A percentile compares a stretch with the other conserved stretches of the same genome.
Conservation (phyloP, 257 asterid genomes). For the Solanum boliviense region DNA sequence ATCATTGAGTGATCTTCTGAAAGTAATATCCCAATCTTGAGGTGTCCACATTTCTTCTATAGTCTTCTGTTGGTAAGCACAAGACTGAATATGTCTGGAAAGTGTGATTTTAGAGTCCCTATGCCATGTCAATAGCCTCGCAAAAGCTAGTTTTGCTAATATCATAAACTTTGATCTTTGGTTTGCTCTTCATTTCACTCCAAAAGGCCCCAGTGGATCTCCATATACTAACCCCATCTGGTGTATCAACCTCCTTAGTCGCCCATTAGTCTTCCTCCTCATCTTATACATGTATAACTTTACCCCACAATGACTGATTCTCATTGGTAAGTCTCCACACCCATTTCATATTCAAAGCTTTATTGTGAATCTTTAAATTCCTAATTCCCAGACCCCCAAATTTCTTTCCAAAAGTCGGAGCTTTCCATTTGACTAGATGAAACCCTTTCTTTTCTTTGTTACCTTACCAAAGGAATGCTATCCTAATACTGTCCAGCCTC, state of each 20-base stretch:
- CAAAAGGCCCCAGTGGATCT: neutral
- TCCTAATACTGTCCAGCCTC: neutral
- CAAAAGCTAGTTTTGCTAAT: neutral
- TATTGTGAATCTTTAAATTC: neutral
- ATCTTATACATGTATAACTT: neutral
- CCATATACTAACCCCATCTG: neutral
- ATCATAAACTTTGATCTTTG: neutral
- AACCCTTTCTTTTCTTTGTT: neutral
- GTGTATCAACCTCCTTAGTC: neutral
- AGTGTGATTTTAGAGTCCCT: neutral
- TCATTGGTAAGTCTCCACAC: neutral
- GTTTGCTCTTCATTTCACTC: neutral
- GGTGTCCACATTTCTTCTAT: neutral
- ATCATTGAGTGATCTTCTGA: neutral
- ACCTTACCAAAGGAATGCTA: neutral
- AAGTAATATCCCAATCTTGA: neutral
- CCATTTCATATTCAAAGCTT: neutral
- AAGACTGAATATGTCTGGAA: neutral
- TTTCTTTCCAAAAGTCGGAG: neutral
- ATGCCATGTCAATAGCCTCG: neutral
- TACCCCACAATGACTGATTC: neutral
- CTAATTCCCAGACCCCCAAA: neutral
- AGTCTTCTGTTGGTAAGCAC: neutral
- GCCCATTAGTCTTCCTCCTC: neutral
- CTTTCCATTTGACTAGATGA: neutral